Percentiles rank a stretch among this genome's conserved stretches.
These are phyloP conservation scores for Phytophthora constricta DNA, from an alignment of 352 stramenopile species.

Conservation along the genomic window DNA sequence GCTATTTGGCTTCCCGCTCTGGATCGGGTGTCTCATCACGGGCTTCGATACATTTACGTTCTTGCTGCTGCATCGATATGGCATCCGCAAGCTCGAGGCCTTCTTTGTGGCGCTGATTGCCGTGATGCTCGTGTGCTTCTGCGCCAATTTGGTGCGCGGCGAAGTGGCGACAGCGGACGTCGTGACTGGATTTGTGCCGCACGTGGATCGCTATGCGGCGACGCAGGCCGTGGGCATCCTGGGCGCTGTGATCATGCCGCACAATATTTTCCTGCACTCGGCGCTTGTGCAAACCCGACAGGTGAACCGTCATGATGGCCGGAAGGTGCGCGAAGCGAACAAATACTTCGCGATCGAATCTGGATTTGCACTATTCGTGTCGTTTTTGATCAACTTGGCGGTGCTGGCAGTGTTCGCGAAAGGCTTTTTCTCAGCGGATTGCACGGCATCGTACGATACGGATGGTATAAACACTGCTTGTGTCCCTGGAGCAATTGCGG, in stretches of 20 bases:
- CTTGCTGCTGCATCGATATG: conserved; percentile 91
- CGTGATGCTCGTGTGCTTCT: conserved; percentile 95
- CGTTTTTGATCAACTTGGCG: conserved; percentile 96
- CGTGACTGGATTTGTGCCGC: conserved; percentile 80
- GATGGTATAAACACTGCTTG: conserved; percentile 76
- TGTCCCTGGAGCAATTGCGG: conserved; percentile 57
- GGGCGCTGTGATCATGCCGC: conserved; percentile 96
- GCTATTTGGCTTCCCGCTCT: conserved; percentile 90
- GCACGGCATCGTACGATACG: conserved; percentile 53
- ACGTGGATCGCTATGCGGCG: conserved; percentile 75
- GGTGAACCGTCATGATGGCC: conserved; percentile 62
- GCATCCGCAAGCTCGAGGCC: conserved; percentile 93
- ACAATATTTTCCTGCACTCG: conserved; percentile 97
- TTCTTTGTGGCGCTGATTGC: conserved; percentile 94
- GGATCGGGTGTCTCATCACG: conserved; percentile 90
- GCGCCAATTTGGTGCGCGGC: conserved; percentile 89
- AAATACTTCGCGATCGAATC: conserved; percentile 96
- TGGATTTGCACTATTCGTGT: conserved; percentile 90
- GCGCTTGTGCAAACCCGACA: conserved; percentile 81
- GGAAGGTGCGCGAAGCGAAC: conserved; percentile 87
- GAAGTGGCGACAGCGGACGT: conserved; percentile 74
- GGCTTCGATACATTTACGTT: conserved; percentile 95
- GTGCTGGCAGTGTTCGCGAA: conserved; percentile 94
- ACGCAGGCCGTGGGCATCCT: conserved; percentile 92
- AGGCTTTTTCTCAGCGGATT: conserved; percentile 90